Evolutionary conservation across 306 rosid genomes (phyloP).

Genomic region (Ormosia emarginata): DNA sequence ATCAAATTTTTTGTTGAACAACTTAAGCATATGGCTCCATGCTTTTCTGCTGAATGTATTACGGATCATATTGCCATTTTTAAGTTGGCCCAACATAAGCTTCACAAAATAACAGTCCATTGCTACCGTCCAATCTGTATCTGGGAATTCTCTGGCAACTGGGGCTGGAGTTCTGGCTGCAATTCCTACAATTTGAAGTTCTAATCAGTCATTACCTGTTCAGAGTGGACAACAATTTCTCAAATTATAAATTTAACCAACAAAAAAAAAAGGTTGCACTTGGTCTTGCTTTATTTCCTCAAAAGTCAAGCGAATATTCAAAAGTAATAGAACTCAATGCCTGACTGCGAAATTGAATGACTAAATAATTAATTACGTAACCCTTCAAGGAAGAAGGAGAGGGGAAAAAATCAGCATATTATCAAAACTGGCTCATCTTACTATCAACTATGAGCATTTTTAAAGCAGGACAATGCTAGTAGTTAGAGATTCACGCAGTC

Average conservation of each 20-base stretch:
- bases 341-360: background rate
- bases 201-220: background rate
- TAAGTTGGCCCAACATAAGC: conserved; percentile 50
- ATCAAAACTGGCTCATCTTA: background rate
- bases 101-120: conserved; percentile 52
- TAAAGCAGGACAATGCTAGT: background rate
- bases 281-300: background rate
- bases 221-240: background rate
- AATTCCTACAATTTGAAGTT: conserved; percentile 26
- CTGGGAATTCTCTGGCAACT: conserved; percentile 23
- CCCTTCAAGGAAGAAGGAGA: background rate
- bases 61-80: conserved; percentile 31
- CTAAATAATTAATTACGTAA: background rate
- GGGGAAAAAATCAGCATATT: background rate
- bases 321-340: background rate
- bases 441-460: background rate
- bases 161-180: conserved; percentile 23
- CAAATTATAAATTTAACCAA: background rate
- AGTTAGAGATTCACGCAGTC: background rate
- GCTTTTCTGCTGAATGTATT: conserved; percentile 40
- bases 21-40: conserved; percentile 41
- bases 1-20: conserved; percentile 46
- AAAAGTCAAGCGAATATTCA: background rate
- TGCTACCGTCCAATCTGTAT: conserved; percentile 34
- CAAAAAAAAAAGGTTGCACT: background rate